These are phyloP conservation scores for Xylaria sp. DNA, from an alignment of 2,329 filamentous ascomycete genomes.

Conservation along the genomic window DNA sequence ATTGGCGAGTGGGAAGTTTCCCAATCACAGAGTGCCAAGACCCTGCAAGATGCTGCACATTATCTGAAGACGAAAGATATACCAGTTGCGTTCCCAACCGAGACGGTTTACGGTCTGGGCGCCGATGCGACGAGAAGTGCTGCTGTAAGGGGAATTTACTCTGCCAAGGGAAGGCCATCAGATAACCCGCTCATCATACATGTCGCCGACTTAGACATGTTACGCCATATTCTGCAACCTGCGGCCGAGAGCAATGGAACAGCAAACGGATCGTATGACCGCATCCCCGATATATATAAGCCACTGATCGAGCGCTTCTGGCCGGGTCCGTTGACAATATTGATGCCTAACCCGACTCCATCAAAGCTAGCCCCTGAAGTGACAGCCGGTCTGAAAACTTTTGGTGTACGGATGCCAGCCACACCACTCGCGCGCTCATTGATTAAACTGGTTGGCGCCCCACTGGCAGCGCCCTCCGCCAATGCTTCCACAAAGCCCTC, in stretches of 20 bases:
- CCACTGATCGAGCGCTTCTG: conserved; percentile 85
- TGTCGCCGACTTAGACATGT: conserved; percentile 81
- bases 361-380: conserved; percentile 88
- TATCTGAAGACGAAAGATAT: conserved; percentile 72
- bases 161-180: conserved; percentile 86
- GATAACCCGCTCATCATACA: conserved; percentile 98
- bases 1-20: conserved; percentile 46
- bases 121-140: conserved; percentile 89
- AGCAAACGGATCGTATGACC: conserved; percentile 48
- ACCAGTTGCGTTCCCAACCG: conserved; percentile 95
- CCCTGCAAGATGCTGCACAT: conserved; percentile 71
- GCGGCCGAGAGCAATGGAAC: conserved; percentile 41
- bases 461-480: conserved; percentile 90
- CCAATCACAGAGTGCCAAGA: conserved; percentile 40
- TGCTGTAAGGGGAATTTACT: conserved; percentile 91
- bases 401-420: conserved; percentile 89
- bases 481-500: conserved; percentile 95
- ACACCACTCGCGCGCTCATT: conserved; percentile 86
- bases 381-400: conserved; percentile 83
- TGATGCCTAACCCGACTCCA: conserved; percentile 78
- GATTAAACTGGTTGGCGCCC: conserved; percentile 80
- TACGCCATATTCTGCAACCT: conserved; percentile 68
- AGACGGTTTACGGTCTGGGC: conserved; percentile 97
- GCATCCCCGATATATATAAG: conserved; percentile 78
- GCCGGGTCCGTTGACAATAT: conserved; percentile 92